Percentiles rank a stretch among this genome's conserved stretches.
phyloP scores from a whole-genome alignment of 106 monocot genomes.

The Apostasia shenzhenica region DNA sequence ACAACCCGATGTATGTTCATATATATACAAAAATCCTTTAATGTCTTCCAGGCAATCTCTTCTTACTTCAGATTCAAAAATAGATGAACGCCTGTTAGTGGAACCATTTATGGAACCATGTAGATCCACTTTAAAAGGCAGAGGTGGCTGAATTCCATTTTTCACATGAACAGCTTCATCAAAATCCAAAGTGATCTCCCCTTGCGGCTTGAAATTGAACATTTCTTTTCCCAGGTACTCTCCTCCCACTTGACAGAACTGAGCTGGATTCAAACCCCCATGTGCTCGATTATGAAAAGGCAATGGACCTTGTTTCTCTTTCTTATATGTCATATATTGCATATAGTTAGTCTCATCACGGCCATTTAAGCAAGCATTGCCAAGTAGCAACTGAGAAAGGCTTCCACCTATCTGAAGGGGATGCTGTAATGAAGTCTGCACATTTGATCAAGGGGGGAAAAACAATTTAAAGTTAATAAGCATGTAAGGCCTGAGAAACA shows the following conservation, averaged over 20 bases:
- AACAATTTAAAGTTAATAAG: background rate
- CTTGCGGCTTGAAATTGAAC: background rate
- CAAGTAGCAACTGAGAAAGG: background rate
- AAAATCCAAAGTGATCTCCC: background rate
- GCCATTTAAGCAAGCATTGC: background rate
- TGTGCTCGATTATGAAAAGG: background rate
- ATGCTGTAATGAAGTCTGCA: background rate
- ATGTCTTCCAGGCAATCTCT: background rate
- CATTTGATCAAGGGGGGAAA: background rate
- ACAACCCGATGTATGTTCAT: conserved; percentile 15
- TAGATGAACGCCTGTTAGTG: background rate
- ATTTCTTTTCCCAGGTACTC: background rate
- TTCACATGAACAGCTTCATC: background rate
- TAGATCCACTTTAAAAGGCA: background rate
- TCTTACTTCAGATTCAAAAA: background rate
- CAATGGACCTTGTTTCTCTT: background rate
- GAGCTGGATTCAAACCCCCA: background rate
- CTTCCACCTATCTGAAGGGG: background rate
- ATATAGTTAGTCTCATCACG: background rate
- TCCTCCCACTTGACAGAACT: background rate
- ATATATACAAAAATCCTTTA: background rate
- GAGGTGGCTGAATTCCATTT: background rate
- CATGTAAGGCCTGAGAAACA: background rate
- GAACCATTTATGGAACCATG: background rate
- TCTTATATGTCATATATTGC: background rate